Percentiles rank a stretch among this genome's conserved stretches.
phyloP scores from a whole-genome alignment of 805 yeast species.

The Saturnispora silvae region DNA sequence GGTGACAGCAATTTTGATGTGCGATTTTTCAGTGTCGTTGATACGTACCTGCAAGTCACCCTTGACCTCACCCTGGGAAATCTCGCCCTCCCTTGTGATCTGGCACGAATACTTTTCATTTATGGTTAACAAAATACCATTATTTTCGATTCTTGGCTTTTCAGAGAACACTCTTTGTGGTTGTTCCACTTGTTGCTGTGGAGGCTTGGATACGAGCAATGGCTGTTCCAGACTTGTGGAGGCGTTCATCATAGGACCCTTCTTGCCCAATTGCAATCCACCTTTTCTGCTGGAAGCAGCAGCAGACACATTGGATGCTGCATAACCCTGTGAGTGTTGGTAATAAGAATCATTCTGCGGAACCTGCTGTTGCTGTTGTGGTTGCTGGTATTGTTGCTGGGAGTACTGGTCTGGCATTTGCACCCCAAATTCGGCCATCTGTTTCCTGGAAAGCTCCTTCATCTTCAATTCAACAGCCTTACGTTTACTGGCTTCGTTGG shows the following conservation, averaged over 20 bases:
- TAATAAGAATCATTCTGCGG: conserved; percentile 14
- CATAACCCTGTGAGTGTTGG: conserved; percentile 11
- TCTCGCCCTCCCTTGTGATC: conserved; percentile 73
- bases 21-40: conserved; percentile 61
- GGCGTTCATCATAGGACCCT: conserved; percentile 20
- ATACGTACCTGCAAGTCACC: conserved; percentile 88
- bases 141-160: conserved; percentile 35
- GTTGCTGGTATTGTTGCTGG: conserved; percentile 12
- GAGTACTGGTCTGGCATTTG: conserved; percentile 8
- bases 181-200: conserved; percentile 15
- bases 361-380: conserved; percentile 13
- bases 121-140: conserved; percentile 70
- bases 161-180: conserved; percentile 15
- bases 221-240: conserved; percentile 25
- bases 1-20: conserved; percentile 49
- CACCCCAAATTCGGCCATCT: conserved; percentile 25
- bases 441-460: conserved; percentile 58
- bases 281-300: conserved; percentile 38
- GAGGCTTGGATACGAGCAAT: conserved; percentile 20
- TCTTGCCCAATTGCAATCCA: conserved; percentile 72
- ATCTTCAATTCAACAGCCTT: conserved; percentile 85
- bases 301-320: neutral
- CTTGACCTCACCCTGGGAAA: conserved; percentile 62
- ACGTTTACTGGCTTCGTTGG: conserved; percentile 92
- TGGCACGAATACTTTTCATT: conserved; percentile 72